Percentiles rank a stretch among this genome's conserved stretches.
Evolutionary conservation across 345 rosid species (phyloP).

Genomic region (Acer yangbiense): DNA sequence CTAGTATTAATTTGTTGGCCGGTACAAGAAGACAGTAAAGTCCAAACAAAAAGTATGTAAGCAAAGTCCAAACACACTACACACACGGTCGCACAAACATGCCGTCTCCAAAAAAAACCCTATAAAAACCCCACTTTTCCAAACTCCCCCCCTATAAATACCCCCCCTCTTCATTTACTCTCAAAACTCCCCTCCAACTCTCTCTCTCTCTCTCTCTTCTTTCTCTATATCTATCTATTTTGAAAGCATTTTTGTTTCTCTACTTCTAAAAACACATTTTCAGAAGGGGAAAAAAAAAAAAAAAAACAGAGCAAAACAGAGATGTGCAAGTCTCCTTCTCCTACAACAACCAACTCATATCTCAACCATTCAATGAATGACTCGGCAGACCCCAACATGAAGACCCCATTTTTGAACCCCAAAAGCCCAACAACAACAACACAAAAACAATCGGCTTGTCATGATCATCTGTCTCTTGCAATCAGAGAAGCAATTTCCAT

Average conservation of each 20-base stretch:
- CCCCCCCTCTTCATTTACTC: background rate
- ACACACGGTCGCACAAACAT: background rate
- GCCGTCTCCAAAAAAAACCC: background rate
- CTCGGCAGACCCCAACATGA: constrained; percentile 12
- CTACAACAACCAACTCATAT: background rate
- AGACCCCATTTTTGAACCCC: constrained; percentile 15
- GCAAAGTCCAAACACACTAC: background rate
- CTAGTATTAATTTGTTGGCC: background rate
- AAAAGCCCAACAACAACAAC: constrained; percentile 12
- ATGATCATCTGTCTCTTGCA: constrained; percentile 27
- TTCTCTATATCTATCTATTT: background rate
- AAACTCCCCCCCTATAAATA: constrained; percentile 25
- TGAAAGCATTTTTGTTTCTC: background rate
- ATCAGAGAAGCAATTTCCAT: constrained; percentile 55
- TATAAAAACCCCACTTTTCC: constrained; percentile 28
- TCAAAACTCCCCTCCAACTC: constrained; percentile 1
- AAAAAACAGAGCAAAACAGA: background rate
- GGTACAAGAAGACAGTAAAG: background rate
- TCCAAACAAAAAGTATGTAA: background rate
- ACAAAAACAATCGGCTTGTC: background rate
- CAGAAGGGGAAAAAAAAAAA: background rate
- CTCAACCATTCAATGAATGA: background rate
- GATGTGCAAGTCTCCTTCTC: constrained; percentile 8
- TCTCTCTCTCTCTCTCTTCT: background rate
- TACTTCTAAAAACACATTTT: background rate